Evolutionary conservation across 495 filamentous ascomycete species (phyloP).

Genomic region (Patellaria atrata): DNA sequence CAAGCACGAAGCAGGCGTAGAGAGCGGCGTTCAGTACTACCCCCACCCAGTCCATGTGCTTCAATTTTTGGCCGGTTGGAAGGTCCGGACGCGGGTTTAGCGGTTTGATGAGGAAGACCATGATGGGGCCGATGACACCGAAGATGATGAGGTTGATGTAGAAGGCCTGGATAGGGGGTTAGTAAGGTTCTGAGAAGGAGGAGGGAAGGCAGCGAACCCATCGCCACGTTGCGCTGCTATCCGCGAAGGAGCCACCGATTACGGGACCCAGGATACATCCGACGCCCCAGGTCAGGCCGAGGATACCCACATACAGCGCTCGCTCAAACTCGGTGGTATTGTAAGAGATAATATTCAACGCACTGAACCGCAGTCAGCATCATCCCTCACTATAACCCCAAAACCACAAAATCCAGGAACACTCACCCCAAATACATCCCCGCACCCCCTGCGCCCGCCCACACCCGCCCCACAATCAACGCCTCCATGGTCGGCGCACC

Average conservation of each 20-base stretch:
- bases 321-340: conserved; percentile 6
- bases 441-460: conserved; percentile 15
- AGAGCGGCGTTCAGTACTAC: conserved; percentile 18
- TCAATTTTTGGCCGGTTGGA: conserved; percentile 25
- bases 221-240: conserved; percentile 31
- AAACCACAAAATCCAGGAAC: conserved; percentile 3
- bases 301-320: conserved; percentile 10
- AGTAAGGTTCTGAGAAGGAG: conserved; percentile 20
- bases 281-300: conserved; percentile 13
- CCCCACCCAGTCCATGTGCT: conserved; percentile 28
- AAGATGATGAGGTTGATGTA: conserved; percentile 56
- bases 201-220: conserved; percentile 20
- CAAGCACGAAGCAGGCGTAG: conserved; percentile 13
- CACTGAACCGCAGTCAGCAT: conserved; percentile 1
- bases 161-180: conserved; percentile 51
- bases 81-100: conserved; percentile 32
- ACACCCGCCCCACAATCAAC: conserved; percentile 19
- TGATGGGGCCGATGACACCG: conserved; percentile 39
- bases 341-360: conserved; percentile 12
- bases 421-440: conserved; percentile 18
- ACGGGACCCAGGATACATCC: conserved; percentile 37
- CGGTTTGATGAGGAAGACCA: conserved; percentile 39
- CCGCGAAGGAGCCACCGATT: conserved; percentile 48
- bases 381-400: too few relatives aligned
- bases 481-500: conserved; percentile 17